Base-by-base conservation (phyloP, 1,284 basidiomycete species). In the Cutaneotrichosporon sp. region DNA sequence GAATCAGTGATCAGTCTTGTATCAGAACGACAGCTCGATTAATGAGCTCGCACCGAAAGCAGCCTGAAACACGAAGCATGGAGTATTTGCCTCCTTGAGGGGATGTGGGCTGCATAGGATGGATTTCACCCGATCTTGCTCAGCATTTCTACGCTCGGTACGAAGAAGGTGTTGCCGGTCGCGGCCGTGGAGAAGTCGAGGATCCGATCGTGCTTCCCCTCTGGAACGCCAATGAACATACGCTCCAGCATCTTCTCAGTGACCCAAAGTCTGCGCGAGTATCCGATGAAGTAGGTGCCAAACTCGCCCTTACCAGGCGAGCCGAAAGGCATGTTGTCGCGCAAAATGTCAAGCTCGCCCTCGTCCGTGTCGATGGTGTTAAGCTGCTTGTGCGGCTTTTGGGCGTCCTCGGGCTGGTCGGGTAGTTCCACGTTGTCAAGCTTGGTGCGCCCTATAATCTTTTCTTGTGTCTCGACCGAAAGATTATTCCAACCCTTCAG, bases 291-390 rank as follows among this genome's bases (percentile, higher is more conserved):
- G 39, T 41, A 59, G 4, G 58, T 59, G n/a, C 58, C 58, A 40
- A 49, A 59, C 46, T 54, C 49, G 39, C 49, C 52, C 8, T 18
- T 33, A 10, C 48, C 54, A 0, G 58, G 58, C 36, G 48, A 26
- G 3, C 58, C 58, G 36, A 59, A 59, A 8, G 58, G 58, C 54
- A 59, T 56, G 51, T 59, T 59, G 51, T 59, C 58, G 34, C 58
- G 58, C 18, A 59, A 49, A n/a, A 59, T 59, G 43, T 59, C 58
- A 45, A 41, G 46, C 42, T 51, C 48, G n/a, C 58, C 58, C 15
- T 50, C 9, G 20, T 49, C 39, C 37, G 48, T 51, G 7, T 22
- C 37, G 30, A 59, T 49, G 9, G 51, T 54, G 20, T 26, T 48
- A 17, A 59, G 54, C 54, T 52, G 51, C 51, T 55, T 55, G 54